A percentile compares a stretch with the other conserved stretches of the same genome.
Evolutionary conservation across 306 rosid genomes (phyloP).

Genomic region (Carpinus fangiana): DNA sequence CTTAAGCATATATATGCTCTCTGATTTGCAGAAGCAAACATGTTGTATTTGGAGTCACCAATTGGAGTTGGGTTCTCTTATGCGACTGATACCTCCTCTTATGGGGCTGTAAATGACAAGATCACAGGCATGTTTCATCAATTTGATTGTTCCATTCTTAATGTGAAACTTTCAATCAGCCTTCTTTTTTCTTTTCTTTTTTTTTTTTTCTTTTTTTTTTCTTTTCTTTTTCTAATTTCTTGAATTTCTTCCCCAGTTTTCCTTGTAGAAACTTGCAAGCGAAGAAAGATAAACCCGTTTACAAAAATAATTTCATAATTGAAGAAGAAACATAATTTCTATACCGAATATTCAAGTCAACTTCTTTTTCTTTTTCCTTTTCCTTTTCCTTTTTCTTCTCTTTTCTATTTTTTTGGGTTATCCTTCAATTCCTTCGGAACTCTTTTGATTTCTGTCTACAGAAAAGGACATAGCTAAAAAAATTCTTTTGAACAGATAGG

Average conservation of each 20-base stretch:
- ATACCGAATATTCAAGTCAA: conserved; percentile 38
- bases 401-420: conserved; percentile 3
- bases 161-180: neutral
- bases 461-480: neutral
- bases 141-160: neutral
- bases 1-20: neutral
- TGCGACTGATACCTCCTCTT: conserved; percentile 44
- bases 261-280: conserved; percentile 13
- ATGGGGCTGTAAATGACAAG: conserved; percentile 47
- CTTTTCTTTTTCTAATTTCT: neutral
- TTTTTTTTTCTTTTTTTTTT: no score
- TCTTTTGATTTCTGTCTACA: conserved; percentile 32
- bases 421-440: conserved; percentile 26
- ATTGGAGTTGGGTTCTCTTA: conserved; percentile 64
- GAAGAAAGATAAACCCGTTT: conserved; percentile 6
- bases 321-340: conserved; percentile 17
- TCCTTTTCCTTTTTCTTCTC: conserved; percentile 4
- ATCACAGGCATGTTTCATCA: conserved; percentile 42
- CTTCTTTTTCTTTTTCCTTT: conserved; percentile 18
- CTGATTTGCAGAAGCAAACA: conserved; percentile 53
- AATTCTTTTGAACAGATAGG: conserved; percentile 31
- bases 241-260: neutral
- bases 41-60: conserved; percentile 61
- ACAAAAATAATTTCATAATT: neutral
- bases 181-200: neutral